These are phyloP conservation scores for Kodamaea kaohsiungensis DNA, from an alignment of 805 yeast species.

Conservation along the genomic window DNA sequence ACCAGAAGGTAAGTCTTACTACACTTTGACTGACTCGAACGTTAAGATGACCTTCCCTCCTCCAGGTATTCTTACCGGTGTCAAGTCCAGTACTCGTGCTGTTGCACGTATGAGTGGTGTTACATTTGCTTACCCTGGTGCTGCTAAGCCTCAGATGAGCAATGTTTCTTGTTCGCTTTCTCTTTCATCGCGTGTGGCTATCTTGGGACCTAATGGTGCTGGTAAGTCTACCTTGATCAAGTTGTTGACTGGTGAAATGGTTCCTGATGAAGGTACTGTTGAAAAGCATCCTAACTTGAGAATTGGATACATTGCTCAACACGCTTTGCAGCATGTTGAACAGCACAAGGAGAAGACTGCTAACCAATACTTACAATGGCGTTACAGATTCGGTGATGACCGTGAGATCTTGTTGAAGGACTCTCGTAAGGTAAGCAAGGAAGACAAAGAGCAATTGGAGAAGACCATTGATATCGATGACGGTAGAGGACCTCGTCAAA, in stretches of 20 bases:
- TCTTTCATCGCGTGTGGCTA: conserved; percentile 94
- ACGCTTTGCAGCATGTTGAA: conserved; percentile 96
- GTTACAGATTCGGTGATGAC: conserved; percentile 97
- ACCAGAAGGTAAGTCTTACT: conserved; percentile 96
- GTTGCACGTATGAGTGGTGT: conserved; percentile 87
- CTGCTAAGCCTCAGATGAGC: conserved; percentile 74
- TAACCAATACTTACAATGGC: conserved; percentile 97
- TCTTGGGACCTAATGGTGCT: conserved; percentile 98
- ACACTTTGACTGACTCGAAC: conserved; percentile 87
- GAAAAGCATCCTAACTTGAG: conserved; percentile 98
- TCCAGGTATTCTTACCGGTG: conserved; percentile 97
- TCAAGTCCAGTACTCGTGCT: conserved; percentile 89
- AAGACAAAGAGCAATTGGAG: conserved; percentile 72
- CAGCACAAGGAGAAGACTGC: conserved; percentile 97
- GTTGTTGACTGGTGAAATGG: conserved; percentile 86
- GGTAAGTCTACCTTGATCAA: conserved; percentile 97
- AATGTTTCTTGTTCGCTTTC: conserved; percentile 89
- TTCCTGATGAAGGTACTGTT: conserved; percentile 84
- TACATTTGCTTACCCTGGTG: conserved; percentile 88
- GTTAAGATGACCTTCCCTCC: conserved; percentile 98
- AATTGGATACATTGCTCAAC: conserved; percentile 98
- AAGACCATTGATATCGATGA: conserved; percentile 80
- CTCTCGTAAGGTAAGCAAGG: conserved; percentile 79
- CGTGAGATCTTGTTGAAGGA: conserved; percentile 94
- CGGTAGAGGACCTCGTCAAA: conserved; percentile 82